Conservation (phyloP, 1,139 yeast species). For the Kurtzmaniella quercitrusa region DNA sequence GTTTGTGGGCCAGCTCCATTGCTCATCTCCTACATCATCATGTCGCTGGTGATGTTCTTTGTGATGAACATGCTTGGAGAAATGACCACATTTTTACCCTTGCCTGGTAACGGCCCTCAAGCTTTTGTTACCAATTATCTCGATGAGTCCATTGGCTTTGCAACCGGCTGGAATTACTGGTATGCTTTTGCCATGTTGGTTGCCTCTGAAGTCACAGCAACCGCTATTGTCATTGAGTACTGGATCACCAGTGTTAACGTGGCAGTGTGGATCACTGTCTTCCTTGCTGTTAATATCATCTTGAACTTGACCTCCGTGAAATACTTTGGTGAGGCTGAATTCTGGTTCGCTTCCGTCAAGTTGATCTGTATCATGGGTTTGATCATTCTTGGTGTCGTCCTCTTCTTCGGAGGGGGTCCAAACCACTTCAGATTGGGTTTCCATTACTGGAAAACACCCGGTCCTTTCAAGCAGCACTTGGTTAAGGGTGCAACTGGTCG, state of each 20-base stretch:
- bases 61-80: conserved; percentile 60
- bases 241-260: conserved; percentile 51
- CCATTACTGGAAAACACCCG: conserved; percentile 62
- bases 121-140: conserved; percentile 34
- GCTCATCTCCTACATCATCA: conserved; percentile 42
- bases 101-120: conserved; percentile 42
- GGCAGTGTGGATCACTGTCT: conserved; percentile 55
- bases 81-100: conserved; percentile 57
- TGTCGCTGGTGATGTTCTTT: conserved; percentile 49
- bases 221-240: conserved; percentile 49
- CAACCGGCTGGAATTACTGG: conserved; percentile 47
- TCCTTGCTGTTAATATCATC: conserved; percentile 32
- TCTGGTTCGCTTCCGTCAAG: conserved; percentile 59
- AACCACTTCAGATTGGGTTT: conserved; percentile 56
- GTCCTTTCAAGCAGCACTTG: conserved; percentile 47
- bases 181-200: conserved; percentile 47
- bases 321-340: conserved; percentile 63
- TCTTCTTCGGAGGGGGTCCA: conserved; percentile 52
- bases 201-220: conserved; percentile 50
- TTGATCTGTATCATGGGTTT: conserved; percentile 34
- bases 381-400: conserved; percentile 39
- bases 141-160: conserved; percentile 38
- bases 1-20: conserved; percentile 50
- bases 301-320: conserved; percentile 44
- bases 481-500: conserved; percentile 57